Base-by-base conservation (phyloP, 208 protist genomes). In the Trypanosomatidae sp. region DNA sequence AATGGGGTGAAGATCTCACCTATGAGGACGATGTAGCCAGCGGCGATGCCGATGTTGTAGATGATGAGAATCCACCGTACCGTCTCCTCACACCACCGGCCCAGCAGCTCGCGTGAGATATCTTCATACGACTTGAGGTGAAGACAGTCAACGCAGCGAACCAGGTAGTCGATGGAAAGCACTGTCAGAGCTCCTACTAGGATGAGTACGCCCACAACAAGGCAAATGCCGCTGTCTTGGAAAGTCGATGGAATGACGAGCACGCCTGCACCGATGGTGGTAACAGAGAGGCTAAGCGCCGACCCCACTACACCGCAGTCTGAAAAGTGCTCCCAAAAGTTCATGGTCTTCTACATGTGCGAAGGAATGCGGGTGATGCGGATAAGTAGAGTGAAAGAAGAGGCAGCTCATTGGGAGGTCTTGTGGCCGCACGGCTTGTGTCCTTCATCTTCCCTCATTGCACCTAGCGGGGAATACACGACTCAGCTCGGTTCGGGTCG, bases 11-110 rank as follows among this genome's bases (percentile, higher is more conserved):
- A 85, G 55, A 94, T 90, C 36, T 91, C 87, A 17, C 87, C 79
- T 68, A 91, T 79, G 28, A 92, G 87, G n/a, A 94, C 87, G 66
- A 94, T 88, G 76, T 94, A 94, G 43, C 89, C 87, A 7, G 83
- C 80, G 2, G 87, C 82, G n/a, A 89, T 89, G 44, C 89, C 89
- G 59, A 88, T 62, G 64, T 73, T 92, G 72, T 91, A 92, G 2
- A 88, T 60, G 50, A 94, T 92, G 36, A 94, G 81, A 69, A 94
- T 83, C 89, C 89, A 94, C 1, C 89, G 86, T 41, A 85, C 82
- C 44, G 76, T 64, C 69, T 92, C 81, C 64, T 92, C 89, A 74
- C 83, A 91, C 4, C 71, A 74, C 25, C 81, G 82, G 22, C 89
- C 89, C 13, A 95, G 76, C n/a, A 94, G 73, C 62, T 88, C 83